Evolutionary conservation across 2,329 filamentous ascomycete species (phyloP).

Genomic region (Drechslera avenae): DNA sequence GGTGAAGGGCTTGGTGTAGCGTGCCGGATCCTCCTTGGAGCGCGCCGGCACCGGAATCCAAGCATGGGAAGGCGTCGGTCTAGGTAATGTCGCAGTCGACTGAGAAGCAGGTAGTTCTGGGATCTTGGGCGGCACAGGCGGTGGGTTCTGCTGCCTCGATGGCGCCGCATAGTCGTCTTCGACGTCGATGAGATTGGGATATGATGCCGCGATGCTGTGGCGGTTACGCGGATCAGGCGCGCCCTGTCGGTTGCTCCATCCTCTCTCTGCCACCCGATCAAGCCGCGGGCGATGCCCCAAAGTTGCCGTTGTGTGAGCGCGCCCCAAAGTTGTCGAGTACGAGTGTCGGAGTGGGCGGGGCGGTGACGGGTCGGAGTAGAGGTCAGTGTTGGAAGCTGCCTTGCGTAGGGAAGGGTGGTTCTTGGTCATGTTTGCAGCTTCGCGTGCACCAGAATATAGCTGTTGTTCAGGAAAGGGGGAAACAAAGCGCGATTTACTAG

Average conservation of each 20-base stretch:
- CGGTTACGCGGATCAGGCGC: slow-evolving; percentile 20
- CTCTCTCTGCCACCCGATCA: slow-evolving; percentile 21
- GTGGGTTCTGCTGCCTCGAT: slow-evolving; percentile 36
- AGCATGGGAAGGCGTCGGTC: slow-evolving; percentile 20
- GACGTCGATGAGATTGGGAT: slow-evolving; percentile 40
- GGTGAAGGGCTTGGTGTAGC: slow-evolving; percentile 81
- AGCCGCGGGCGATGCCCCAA: slow-evolving; percentile 28
- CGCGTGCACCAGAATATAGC: neutral
- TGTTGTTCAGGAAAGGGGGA: neutral
- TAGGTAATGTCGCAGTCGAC: slow-evolving; percentile 6
- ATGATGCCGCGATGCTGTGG: slow-evolving; percentile 40
- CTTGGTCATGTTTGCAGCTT: slow-evolving; percentile 40
- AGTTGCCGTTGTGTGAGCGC: slow-evolving; percentile 39
- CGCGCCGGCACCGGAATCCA: slow-evolving; percentile 23
- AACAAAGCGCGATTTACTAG: neutral
- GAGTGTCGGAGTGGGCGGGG: slow-evolving; percentile 34
- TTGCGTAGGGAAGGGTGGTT: slow-evolving; percentile 46
- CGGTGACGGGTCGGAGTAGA: slow-evolving; percentile 45
- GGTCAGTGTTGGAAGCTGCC: slow-evolving; percentile 44
- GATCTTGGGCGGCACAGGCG: slow-evolving; percentile 48
- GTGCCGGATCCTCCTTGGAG: slow-evolving; percentile 38
- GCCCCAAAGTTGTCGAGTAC: slow-evolving; percentile 33
- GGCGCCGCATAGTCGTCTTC: slow-evolving; percentile 34
- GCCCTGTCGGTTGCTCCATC: slow-evolving; percentile 15
- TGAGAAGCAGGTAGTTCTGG: slow-evolving; percentile 27